Conservation (phyloP, 306 rosid species). For the Trifolium subterraneum region DNA sequence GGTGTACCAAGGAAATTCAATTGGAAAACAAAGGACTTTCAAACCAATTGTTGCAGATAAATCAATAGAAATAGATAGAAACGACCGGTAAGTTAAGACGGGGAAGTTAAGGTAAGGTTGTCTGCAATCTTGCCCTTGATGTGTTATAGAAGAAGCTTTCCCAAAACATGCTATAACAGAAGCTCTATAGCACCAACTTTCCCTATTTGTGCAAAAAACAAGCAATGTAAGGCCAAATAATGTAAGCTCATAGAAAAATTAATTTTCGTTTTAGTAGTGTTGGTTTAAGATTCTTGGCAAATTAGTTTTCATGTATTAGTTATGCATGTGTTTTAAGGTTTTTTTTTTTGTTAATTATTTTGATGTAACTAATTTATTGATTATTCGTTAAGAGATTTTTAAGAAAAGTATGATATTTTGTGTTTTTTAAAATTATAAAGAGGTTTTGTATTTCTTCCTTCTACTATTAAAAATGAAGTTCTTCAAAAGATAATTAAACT, state of each 20-base stretch:
- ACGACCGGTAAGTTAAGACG: not conserved
- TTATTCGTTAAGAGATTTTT: no score
- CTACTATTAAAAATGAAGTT: no score
- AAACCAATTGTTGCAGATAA: slow-evolving; percentile 35
- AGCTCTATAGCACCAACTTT: not conserved
- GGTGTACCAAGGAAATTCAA: slow-evolving; percentile 37
- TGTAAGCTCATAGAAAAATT: not conserved
- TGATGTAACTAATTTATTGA: no score
- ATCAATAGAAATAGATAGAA: not conserved
- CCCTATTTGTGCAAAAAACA: not conserved
- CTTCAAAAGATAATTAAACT: no score
- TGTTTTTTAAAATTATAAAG: no score
- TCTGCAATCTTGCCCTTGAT: not conserved
- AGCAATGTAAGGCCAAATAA: slow-evolving; percentile 12
- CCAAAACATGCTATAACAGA: not conserved
- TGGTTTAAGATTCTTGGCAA: no score
- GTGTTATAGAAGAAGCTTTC: not conserved
- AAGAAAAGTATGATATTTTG: no score
- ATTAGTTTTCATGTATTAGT: no score
- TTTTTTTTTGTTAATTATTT: no score
- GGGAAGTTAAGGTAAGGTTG: not conserved
- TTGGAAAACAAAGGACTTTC: slow-evolving; percentile 49
- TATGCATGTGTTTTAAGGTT: no score
- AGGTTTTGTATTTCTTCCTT: no score
- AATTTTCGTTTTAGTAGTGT: no score